Base-by-base conservation (phyloP, 306 rosid genomes). In the Boehmeria nivea region DNA sequence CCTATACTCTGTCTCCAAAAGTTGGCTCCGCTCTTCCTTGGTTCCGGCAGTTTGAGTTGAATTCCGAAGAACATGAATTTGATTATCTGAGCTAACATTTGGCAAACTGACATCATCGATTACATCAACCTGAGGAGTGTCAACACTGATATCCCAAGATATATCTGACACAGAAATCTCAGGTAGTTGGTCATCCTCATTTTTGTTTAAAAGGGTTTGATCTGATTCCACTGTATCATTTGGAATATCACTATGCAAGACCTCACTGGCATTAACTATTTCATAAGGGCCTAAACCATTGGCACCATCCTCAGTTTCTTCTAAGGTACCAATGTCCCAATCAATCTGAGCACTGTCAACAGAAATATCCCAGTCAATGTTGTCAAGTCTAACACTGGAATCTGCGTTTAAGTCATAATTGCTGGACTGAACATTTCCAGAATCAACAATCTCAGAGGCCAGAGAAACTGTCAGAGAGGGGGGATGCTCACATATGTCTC, bases 201-300 rank as follows among this genome's bases (percentile, higher is more conserved):
- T 78, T 61, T 80, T 69, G 44, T 60, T 72, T 67, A 79, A 67
- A 51, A 66, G 45, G 46, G 63, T 59, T 54, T 38, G 81, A 73
- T 69, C 72, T 54, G 79, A 81, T 50, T 65, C 64, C 12, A 68
- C 78, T 51, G 51, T 76, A 65, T 82, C 84, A 56, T 63, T 64
- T 63, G 73, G 42, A 44, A 69, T 60, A 75, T 78, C 59, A 63
- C 60, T 54, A n/a, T n/a, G n/a, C n/a, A n/a, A n/a, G n/a, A 59
- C 56, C 47, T 85, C 94, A 60, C 78, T 77, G 36, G 94, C 90
- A 66, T 81, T 84, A 31, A 90, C 84, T 65, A 90, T 86, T 72
- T 90, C 97, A 40, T 83, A 90, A 26, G 95, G 94, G 70, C 97
- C 97, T 79, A 89, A 75, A 57, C 89, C 95, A 73, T 81, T 83